Base-by-base conservation (phyloP, 768 basidiomycete genomes). In the Leccinum longicurvipes region DNA sequence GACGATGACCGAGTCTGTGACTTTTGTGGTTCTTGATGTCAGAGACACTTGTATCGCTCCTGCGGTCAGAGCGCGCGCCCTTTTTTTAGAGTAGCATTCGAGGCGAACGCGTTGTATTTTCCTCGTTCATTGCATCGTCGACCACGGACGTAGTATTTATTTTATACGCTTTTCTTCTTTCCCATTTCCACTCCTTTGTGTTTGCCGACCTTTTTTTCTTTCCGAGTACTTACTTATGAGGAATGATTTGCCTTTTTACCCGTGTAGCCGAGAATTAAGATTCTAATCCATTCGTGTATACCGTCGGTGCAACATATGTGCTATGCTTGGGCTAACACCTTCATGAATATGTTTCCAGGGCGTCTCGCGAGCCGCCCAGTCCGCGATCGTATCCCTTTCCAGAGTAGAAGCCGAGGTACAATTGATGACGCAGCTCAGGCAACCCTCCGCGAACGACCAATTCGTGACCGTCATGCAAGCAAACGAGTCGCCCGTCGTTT, bases 391-490 rank as follows among this genome's bases (percentile, higher is more conserved):
- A 6, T 91, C 91, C 3, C 72, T 87, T 9, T 67, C 70, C 10
- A 82, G 80, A 53, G 77, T 89, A 27, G 75, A 79, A 55, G 69
- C 70, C 6, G 91, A 93, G 72, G 72, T 91, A 32, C 64, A 63
- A 24, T 59, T 74, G 25, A 63, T 80, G 28, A 72, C 74, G 49
- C 73, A 73, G 42, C 61, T 67, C 19, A 67, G 63, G 8, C 47
- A 57, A 12, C 52, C 68, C 3, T 63, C 70, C 0, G 51, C 75
- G 2, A 75, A 79, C 17, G 92, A 95, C 63, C 79, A 72, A 19
- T 93, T 93, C 62, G 59, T 82, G 6, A 59, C 69, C 7, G 79
- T 88, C 29, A 93, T 93, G 90, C 73, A 89, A 77, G 89, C 86
- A 53, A n/a, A n/a, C n/a, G n/a, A 61, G 64, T 36, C 34, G 8